Base-by-base conservation (phyloP, 805 yeast species). In the Metschnikowia vanudenii region DNA sequence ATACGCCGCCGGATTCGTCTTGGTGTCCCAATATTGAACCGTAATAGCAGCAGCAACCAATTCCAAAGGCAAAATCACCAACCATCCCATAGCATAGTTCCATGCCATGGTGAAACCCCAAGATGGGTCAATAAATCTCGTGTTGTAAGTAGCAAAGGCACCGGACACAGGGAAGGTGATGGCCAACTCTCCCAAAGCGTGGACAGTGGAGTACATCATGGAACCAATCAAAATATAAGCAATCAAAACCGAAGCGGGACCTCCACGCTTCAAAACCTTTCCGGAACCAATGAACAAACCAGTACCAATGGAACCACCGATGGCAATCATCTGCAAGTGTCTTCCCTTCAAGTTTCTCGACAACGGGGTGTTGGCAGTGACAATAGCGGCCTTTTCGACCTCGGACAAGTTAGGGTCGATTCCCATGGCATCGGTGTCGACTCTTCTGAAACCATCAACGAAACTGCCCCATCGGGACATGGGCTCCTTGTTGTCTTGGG, bases 41-140 rank as follows among this genome's bases (percentile, higher is more conserved):
- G 82, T 72, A 53, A 81, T 71, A 8, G 83, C 73, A 2, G 85
- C 83, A 3, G 85, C 83, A 24, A 80, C 81, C 47, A 83, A 67
- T 58, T 84, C 90, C 51, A 83, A 68, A 0, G 90, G 89, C 46
- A 83, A 67, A 19, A 82, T 73, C 39, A 82, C 81, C 20, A 83
- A 64, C 42, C 58, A 63, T 56, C 78, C 74, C 51, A 81, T 67
- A 30, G 77, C 76, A 62, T 84, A 84, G 60, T 81, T 81, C 86
- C 85, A 80, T 31, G 86, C 87, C 63, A 82, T 79, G 40, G 88
- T 80, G 58, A 84, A 84, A 1, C 88, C 88, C 62, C 82, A 72
- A 20, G 85, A 79, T 13, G 83, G 83, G 50, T 84, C 88, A 34
- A 83, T 70, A 76, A 83, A 75, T 54, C 88, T 69, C 41, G 81